Conservation (phyloP, 2,329 filamentous ascomycete species). For the Exophiala calicioides region DNA sequence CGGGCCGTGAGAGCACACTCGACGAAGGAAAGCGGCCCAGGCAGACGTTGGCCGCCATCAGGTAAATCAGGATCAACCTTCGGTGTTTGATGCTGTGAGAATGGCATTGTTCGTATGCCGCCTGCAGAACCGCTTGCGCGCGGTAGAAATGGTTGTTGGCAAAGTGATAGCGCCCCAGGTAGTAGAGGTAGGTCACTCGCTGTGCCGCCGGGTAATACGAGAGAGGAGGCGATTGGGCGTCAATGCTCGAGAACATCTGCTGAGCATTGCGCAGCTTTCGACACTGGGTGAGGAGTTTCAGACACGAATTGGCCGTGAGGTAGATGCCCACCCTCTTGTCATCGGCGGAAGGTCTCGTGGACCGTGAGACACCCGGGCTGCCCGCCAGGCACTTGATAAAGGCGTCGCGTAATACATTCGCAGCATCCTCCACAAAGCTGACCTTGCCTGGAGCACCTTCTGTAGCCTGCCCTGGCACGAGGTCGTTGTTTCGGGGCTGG, state of each 20-base stretch:
- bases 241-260: constrained; percentile 87
- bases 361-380: constrained; percentile 46
- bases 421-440: constrained; percentile 82
- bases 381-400: constrained; percentile 83
- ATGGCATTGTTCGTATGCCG: constrained; percentile 77
- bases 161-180: constrained; percentile 87
- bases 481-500: constrained; percentile 58
- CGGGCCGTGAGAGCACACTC: constrained; percentile 66
- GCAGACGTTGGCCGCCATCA: constrained; percentile 80
- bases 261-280: constrained; percentile 79
- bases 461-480: constrained; percentile 35
- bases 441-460: constrained; percentile 68
- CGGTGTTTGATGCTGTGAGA: constrained; percentile 64
- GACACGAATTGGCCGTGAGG: constrained; percentile 84
- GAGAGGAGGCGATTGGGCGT: constrained; percentile 77
- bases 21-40: constrained; percentile 78
- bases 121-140: constrained; percentile 72
- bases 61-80: constrained; percentile 76
- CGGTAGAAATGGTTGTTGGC: constrained; percentile 79
- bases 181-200: constrained; percentile 90
- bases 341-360: constrained; percentile 61
- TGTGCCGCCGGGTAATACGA: constrained; percentile 80
- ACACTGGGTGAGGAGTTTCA: constrained; percentile 86
- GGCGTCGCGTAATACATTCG: constrained; percentile 84
- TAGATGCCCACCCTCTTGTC: constrained; percentile 89